These are phyloP conservation scores for Diaporthe vexans DNA, from an alignment of 2,329 filamentous ascomycete species.

Conservation along the genomic window DNA sequence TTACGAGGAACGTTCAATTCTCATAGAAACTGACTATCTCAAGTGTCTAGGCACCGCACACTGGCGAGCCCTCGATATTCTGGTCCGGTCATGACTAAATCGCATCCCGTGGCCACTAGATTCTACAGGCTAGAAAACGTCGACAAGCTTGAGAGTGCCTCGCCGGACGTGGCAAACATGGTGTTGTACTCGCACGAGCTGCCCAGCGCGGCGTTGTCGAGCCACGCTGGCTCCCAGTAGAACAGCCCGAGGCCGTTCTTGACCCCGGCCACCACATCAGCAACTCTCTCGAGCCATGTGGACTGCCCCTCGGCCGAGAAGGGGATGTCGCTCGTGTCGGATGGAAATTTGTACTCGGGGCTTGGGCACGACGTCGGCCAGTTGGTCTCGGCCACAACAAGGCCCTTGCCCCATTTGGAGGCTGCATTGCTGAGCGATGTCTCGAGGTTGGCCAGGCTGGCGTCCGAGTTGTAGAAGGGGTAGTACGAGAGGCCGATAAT, in stretches of 20 bases:
- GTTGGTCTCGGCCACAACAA: slow-evolving; percentile 79
- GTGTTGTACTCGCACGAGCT: slow-evolving; percentile 74
- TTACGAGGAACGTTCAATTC: too few relatives aligned
- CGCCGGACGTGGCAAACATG: slow-evolving; percentile 40
- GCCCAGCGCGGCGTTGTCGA: slow-evolving; percentile 74
- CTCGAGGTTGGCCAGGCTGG: slow-evolving; percentile 70
- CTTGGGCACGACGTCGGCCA: slow-evolving; percentile 77
- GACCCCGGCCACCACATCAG: slow-evolving; percentile 66
- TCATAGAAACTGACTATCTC: too few relatives aligned
- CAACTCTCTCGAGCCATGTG: slow-evolving; percentile 72
- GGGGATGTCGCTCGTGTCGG: slow-evolving; percentile 71
- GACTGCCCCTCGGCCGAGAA: slow-evolving; percentile 75
- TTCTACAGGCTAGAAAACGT: slow-evolving; percentile 33
- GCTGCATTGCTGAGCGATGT: slow-evolving; percentile 71
- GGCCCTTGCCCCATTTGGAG: slow-evolving; percentile 72
- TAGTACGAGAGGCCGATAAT: slow-evolving; percentile 82
- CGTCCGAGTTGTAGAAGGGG: slow-evolving; percentile 75
- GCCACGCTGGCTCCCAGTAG: slow-evolving; percentile 83
- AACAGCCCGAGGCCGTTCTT: slow-evolving; percentile 72
- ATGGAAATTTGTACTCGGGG: slow-evolving; percentile 71
- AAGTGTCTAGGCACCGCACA: too few relatives aligned
- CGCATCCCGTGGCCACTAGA: background rate
- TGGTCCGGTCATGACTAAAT: too few relatives aligned
- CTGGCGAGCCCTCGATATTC: too few relatives aligned
- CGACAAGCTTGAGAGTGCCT: slow-evolving; percentile 40